These are phyloP conservation scores for Neotropicomus parvogracilis DNA, from an alignment of 1,284 basidiomycete genomes.

Conservation along the genomic window DNA sequence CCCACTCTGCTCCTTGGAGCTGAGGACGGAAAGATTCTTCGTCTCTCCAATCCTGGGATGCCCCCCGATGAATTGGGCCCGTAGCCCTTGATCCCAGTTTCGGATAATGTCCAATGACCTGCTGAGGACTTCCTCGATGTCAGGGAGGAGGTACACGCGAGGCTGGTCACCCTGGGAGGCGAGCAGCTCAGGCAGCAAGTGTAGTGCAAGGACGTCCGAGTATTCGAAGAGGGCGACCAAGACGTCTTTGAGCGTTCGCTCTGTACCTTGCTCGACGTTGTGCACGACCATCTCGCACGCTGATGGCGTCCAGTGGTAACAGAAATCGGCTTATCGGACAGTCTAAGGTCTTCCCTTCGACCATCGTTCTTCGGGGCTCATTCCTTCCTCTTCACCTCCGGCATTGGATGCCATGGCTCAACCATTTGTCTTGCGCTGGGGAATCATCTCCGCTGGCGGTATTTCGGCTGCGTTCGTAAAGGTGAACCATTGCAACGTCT, in stretches of 20 bases:
- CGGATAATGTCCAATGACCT: slow-evolving; percentile 49
- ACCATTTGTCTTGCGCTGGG: slow-evolving; percentile 48
- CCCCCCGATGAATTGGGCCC: slow-evolving; percentile 70
- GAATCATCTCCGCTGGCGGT: slow-evolving; percentile 52
- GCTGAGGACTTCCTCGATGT: slow-evolving; percentile 57
- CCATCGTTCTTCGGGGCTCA: background rate
- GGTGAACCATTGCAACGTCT: slow-evolving; percentile 27
- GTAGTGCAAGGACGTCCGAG: slow-evolving; percentile 54
- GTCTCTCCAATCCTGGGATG: slow-evolving; percentile 89
- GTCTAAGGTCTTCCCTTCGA: no score
- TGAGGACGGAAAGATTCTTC: slow-evolving; percentile 66
- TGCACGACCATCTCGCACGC: slow-evolving; percentile 9
- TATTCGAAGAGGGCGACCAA: slow-evolving; percentile 66
- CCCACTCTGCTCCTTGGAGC: slow-evolving; percentile 68
- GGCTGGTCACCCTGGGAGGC: slow-evolving; percentile 1
- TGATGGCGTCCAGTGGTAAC: background rate
- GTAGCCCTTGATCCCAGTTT: slow-evolving; percentile 54
- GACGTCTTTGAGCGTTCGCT: slow-evolving; percentile 34
- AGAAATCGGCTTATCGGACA: slow-evolving; percentile 16
- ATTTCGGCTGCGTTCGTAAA: slow-evolving; percentile 47
- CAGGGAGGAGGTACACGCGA: slow-evolving; percentile 5
- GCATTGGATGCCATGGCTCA: slow-evolving; percentile 21
- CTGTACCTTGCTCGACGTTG: slow-evolving; percentile 34
- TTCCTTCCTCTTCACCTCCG: slow-evolving; percentile 8
- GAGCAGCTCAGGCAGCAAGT: slow-evolving; percentile 57